Base-by-base conservation (phyloP, 768 basidiomycete genomes). In the Tricholoma saponaceum region DNA sequence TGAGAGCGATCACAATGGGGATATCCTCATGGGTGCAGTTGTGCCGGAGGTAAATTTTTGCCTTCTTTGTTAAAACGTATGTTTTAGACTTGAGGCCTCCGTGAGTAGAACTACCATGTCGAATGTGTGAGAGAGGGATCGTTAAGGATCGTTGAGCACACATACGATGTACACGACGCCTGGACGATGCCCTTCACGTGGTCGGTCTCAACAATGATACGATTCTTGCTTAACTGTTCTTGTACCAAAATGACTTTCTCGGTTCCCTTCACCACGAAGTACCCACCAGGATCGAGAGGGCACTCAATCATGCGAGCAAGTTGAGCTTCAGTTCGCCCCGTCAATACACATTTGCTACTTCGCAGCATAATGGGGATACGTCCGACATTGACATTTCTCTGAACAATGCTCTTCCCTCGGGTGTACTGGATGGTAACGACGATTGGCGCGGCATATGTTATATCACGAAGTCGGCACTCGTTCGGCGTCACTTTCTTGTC, bases 191-290 rank as follows among this genome's bases (percentile, higher is more conserved):
- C 92, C 72, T 98, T 98, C 41, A 86, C 86, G 20, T 81, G 74
- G 72, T 98, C 97, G 5, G 88, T 90, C 76, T 98, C 97, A 60
- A 99, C 97, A 63, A 99, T 98, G 68, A 99, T 99, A 41, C 97
- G 84, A 72, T 99, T 98, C 80, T 98, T 98, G 80, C 92, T 95
- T 67, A 98, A 74, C 74, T 99, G 97, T 70, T 98, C 97, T 71
- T 99, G 97, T 6, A 99, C 96, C 60, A 99, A 79, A 63, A 99
- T 99, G 65, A 99, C 97, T 75, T 98, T 99, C 74, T 99, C 96
- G 43, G 96, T 99, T 35, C 96, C 96, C 73, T 95, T 98, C 52
- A 99, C 97, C 58, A 99, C 89, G 71, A 99, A 99, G 70, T 98
- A 98, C 3, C 97, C 97, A n/a, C 97, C 97, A 10, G 97, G 96